phyloP scores from a whole-genome alignment of 306 rosid species.

The Casuarina glauca region DNA sequence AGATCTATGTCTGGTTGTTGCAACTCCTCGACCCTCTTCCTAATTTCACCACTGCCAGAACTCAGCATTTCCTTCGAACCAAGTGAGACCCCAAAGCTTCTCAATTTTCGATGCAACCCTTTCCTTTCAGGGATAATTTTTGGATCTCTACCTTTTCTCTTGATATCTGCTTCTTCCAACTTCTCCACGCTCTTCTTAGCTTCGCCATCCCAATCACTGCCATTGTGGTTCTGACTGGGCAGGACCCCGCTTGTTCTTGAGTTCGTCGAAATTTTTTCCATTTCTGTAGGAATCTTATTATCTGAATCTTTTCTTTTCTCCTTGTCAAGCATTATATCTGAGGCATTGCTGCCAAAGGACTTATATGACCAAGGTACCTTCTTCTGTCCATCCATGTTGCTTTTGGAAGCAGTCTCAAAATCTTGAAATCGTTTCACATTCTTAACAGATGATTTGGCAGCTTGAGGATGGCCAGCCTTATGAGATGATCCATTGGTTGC shows the following conservation, averaged over 20 bases:
- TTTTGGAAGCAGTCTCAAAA: conserved; percentile 40
- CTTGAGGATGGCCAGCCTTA: conserved; percentile 33
- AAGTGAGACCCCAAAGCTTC: conserved; percentile 30
- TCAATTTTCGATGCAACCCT: conserved; percentile 33
- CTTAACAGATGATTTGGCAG: conserved; percentile 34
- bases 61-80: conserved; percentile 37
- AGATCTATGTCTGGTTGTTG: conserved; percentile 33
- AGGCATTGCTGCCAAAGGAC: conserved; percentile 40
- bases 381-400: conserved; percentile 39
- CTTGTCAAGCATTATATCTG: conserved; percentile 36
- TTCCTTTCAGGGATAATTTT: conserved; percentile 30
- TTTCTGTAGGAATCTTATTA: conserved; percentile 36
- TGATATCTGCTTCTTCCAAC: conserved; percentile 35
- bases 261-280: conserved; percentile 33
- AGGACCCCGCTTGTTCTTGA: conserved; percentile 33
- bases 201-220: conserved; percentile 26
- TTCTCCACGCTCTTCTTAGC: conserved; percentile 38
- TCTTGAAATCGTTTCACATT: conserved; percentile 38
- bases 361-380: conserved; percentile 29
- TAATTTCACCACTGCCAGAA: conserved; percentile 32
- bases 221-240: conserved; percentile 33
- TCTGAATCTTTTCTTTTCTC: conserved; percentile 34
- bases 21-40: conserved; percentile 36
- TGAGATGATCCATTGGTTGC: conserved; percentile 32
- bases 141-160: conserved; percentile 45